These are phyloP conservation scores for Zelonia costaricensis DNA, from an alignment of 208 protist species.

Conservation along the genomic window DNA sequence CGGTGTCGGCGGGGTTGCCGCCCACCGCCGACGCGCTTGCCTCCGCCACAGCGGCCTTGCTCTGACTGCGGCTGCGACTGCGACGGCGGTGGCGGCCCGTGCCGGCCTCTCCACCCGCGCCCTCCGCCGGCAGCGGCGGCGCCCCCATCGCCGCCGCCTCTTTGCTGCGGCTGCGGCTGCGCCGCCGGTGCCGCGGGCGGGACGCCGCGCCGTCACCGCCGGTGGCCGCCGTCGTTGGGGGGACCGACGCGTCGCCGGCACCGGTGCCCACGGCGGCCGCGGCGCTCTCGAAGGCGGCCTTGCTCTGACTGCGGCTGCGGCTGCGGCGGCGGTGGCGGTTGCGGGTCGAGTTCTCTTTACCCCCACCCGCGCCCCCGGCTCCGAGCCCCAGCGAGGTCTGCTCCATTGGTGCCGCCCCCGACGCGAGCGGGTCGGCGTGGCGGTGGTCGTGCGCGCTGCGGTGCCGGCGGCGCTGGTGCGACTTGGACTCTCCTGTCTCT, in stretches of 20 bases:
- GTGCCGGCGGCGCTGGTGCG: constrained; percentile 11
- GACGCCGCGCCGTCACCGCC: not conserved
- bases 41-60: not conserved
- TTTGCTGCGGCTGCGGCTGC: not conserved
- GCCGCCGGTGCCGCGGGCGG: not conserved
- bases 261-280: constrained; percentile 3
- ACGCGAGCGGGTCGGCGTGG: constrained; percentile 20
- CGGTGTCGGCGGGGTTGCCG: constrained; percentile 1
- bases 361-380: not conserved
- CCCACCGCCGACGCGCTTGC: not conserved
- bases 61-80: constrained; percentile 14
- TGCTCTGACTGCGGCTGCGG: constrained; percentile 17
- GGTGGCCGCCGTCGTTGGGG: not conserved
- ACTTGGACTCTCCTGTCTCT: constrained; percentile 10
- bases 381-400: constrained; percentile 12
- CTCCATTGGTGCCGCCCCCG: constrained; percentile 6
- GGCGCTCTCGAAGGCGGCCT: constrained; percentile 19
- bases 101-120: not conserved
- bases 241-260: not conserved
- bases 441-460: constrained; percentile 23
- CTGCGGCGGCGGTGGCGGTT: constrained; percentile 21
- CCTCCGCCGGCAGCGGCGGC: not conserved
- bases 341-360: constrained; percentile 11
- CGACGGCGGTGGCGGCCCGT: constrained; percentile 2
- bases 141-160: not conserved